Evolutionary conservation across 768 basidiomycete species (phyloP).

Genomic region (Coprinopsis sp.): DNA sequence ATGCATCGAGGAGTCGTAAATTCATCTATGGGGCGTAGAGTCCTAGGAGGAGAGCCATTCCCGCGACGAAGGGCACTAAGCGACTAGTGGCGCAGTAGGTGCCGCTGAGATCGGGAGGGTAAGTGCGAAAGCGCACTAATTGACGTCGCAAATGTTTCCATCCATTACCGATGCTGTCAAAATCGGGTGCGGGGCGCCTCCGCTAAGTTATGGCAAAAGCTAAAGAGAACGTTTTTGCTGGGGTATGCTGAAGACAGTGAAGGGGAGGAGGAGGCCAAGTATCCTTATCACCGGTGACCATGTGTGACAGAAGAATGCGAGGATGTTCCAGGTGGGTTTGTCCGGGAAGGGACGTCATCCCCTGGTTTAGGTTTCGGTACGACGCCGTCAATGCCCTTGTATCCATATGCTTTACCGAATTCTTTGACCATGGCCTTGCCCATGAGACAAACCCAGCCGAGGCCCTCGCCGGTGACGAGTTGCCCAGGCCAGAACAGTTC

Average conservation of each 20-base stretch:
- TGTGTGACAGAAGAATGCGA: slow-evolving; percentile 3
- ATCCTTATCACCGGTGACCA: slow-evolving; percentile 5
- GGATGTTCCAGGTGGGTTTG: slow-evolving; percentile 7
- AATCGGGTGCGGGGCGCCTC: no score
- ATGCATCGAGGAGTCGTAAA: no score
- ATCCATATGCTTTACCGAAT: slow-evolving; percentile 71
- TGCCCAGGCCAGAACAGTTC: slow-evolving; percentile 85
- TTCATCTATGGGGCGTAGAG: no score
- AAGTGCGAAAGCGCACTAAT: not conserved
- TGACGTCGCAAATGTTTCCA: not conserved
- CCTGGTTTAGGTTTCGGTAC: slow-evolving; percentile 59
- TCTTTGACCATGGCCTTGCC: slow-evolving; percentile 84
- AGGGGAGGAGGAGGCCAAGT: slow-evolving; percentile 3
- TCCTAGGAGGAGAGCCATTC: no score
- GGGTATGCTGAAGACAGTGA: slow-evolving; percentile 1
- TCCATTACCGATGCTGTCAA: no score
- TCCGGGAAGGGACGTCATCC: slow-evolving; percentile 10
- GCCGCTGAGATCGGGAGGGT: not conserved
- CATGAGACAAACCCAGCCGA: slow-evolving; percentile 86
- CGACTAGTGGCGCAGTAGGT: not conserved
- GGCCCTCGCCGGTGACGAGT: slow-evolving; percentile 65
- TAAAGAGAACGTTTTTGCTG: no score
- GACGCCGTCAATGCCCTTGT: slow-evolving; percentile 67
- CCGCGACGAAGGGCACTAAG: no score
- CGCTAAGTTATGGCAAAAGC: no score